These are phyloP conservation scores for Phytophthora sojae DNA, from an alignment of 352 stramenopile species.

Conservation along the genomic window DNA sequence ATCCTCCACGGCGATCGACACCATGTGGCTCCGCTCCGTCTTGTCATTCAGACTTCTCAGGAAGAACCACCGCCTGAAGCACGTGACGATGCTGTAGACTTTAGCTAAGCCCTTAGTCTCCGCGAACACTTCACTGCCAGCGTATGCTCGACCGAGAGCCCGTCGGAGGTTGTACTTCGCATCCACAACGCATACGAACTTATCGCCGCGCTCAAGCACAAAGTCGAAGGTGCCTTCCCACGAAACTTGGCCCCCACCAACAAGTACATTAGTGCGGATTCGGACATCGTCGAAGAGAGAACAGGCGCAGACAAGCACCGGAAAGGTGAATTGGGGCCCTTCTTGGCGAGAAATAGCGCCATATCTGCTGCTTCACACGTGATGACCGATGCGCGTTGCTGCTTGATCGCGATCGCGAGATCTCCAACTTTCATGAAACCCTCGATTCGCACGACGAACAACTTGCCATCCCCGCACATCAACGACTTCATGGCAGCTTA, in stretches of 20 bases:
- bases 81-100: conserved; percentile 11
- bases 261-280: not conserved
- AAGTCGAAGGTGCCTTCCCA: not conserved
- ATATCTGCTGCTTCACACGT: conserved; percentile 1
- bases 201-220: conserved; percentile 5
- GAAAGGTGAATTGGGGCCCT: not conserved
- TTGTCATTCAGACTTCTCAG: not conserved
- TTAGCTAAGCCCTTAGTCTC: not conserved
- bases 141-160: not conserved
- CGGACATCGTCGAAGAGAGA: conserved; percentile 7
- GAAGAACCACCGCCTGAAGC: not conserved
- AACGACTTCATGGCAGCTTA: conserved; percentile 2
- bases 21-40: not conserved
- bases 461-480: not conserved
- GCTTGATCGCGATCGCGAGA: not conserved
- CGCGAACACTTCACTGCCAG: conserved; percentile 4
- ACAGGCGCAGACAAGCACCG: conserved; percentile 1
- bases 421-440: conserved; percentile 1
- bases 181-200: conserved; percentile 1
- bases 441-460: not conserved
- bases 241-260: conserved; percentile 5
- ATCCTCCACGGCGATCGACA: not conserved
- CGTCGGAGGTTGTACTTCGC: not conserved
- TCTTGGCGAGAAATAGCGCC: conserved; percentile 4
- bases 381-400: not conserved